These are phyloP conservation scores for Cercospora sp. DNA, from an alignment of 2,329 filamentous ascomycete genomes.

Conservation along the genomic window DNA sequence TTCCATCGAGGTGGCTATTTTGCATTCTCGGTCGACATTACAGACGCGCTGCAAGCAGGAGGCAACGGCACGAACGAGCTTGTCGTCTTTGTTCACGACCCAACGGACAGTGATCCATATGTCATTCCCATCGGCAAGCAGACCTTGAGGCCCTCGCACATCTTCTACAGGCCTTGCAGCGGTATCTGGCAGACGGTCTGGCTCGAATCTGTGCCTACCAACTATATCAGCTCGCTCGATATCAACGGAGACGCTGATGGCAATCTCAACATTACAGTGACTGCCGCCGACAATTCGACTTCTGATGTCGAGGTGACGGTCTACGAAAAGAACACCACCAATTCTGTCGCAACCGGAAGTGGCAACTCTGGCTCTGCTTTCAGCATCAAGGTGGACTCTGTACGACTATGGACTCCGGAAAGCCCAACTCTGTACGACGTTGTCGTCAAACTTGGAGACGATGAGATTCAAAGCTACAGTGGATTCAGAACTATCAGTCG, in stretches of 20 bases:
- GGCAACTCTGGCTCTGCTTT: constrained; percentile 55
- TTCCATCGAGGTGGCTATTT: constrained; percentile 61
- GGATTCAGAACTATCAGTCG: constrained; percentile 66
- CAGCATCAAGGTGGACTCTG: constrained; percentile 55
- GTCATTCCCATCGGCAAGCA: constrained; percentile 62
- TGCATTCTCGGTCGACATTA: constrained; percentile 58
- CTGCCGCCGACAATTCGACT: constrained; percentile 3
- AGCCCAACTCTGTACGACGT: constrained; percentile 66
- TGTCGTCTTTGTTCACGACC: constrained; percentile 66
- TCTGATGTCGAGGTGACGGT: constrained; percentile 23
- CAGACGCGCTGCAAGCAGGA: constrained; percentile 57
- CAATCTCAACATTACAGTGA: constrained; percentile 42
- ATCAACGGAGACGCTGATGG: constrained; percentile 59
- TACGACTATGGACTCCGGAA: constrained; percentile 65
- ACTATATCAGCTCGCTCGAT: constrained; percentile 61
- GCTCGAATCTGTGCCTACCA: constrained; percentile 62
- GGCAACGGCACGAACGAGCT: constrained; percentile 60
- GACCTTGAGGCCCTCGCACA: constrained; percentile 61
- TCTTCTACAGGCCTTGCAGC: constrained; percentile 71
- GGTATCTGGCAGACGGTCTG: constrained; percentile 78
- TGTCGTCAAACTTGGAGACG: constrained; percentile 54
- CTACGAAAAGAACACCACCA: constrained; percentile 23
- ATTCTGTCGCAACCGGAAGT: constrained; percentile 32
- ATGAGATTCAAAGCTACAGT: constrained; percentile 63
- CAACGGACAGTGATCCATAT: constrained; percentile 58